phyloP scores from a whole-genome alignment of 352 stramenopile genomes.

The Thalassiosira oceanica region DNA sequence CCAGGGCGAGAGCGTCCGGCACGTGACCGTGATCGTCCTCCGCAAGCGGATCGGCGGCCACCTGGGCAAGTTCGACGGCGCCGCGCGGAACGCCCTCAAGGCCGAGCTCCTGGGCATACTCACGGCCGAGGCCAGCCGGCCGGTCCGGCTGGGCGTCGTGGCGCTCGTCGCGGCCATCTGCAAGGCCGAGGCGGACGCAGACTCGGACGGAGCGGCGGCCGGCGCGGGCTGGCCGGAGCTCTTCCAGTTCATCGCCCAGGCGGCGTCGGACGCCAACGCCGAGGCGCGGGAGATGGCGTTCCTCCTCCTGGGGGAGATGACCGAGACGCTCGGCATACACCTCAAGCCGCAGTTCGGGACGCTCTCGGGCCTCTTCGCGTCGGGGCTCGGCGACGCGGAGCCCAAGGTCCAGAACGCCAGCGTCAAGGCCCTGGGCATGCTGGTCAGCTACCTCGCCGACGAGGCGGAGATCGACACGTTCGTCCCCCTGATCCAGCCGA shows the following conservation, averaged over 20 bases:
- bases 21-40: conserved; percentile 90
- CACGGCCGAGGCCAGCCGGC: conserved; percentile 85
- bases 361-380: conserved; percentile 65
- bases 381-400: conserved; percentile 49
- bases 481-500: conserved; percentile 66
- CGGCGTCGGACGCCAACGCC: conserved; percentile 80
- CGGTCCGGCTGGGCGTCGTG: conserved; percentile 79
- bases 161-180: conserved; percentile 62
- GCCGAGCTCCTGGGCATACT: conserved; percentile 85
- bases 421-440: conserved; percentile 73
- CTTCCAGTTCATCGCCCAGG: conserved; percentile 91
- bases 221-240: conserved; percentile 89
- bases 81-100: conserved; percentile 85
- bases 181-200: conserved; percentile 49
- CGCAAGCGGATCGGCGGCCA: conserved; percentile 92
- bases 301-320: conserved; percentile 91
- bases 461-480: conserved; percentile 77
- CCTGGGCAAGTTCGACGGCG: conserved; percentile 87
- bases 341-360: conserved; percentile 66
- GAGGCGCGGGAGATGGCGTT: conserved; percentile 88
- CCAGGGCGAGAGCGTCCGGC: conserved; percentile 80
- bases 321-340: conserved; percentile 87
- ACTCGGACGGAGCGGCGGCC: conserved; percentile 13
- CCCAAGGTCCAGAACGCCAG: conserved; percentile 70
- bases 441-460: conserved; percentile 74